Conservation (phyloP, 164 flowering plant species). For the Chloranthus sessilifolius region DNA sequence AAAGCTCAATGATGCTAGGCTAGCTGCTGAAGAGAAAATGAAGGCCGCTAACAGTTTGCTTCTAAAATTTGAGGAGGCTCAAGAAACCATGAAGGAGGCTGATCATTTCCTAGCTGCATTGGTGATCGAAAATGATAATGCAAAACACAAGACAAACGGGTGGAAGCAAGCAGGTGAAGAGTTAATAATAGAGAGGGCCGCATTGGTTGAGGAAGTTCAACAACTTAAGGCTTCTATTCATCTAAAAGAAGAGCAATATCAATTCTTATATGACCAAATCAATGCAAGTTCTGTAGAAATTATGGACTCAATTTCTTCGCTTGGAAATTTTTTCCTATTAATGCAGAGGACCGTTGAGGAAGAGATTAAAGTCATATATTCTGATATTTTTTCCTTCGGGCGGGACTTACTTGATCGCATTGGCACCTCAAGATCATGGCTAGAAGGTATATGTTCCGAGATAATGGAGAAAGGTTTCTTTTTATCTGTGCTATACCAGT, state of each 20-base stretch:
- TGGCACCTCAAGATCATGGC: slow-evolving; percentile 31
- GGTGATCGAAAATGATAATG: slow-evolving; percentile 46
- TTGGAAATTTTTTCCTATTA: slow-evolving; percentile 40
- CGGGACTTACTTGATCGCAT: slow-evolving; percentile 25
- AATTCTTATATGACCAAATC: slow-evolving; percentile 30
- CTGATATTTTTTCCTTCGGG: slow-evolving; percentile 36
- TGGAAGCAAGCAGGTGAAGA: slow-evolving; percentile 55
- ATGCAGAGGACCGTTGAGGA: slow-evolving; percentile 48
- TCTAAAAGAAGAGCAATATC: slow-evolving; percentile 40
- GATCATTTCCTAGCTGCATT: slow-evolving; percentile 61
- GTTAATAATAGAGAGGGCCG: slow-evolving; percentile 40
- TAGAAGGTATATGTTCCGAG: slow-evolving; percentile 41
- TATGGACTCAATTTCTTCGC: slow-evolving; percentile 32
- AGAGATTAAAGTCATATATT: slow-evolving; percentile 21
- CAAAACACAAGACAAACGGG: slow-evolving; percentile 33
- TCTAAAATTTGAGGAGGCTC: slow-evolving; percentile 58
- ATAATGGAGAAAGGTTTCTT: slow-evolving; percentile 38
- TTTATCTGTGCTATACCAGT: slow-evolving; percentile 34
- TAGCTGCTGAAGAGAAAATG: slow-evolving; percentile 24
- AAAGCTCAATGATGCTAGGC: slow-evolving; percentile 13
- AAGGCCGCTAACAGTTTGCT: slow-evolving; percentile 34
- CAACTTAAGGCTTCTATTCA: slow-evolving; percentile 38
- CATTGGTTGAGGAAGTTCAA: slow-evolving; percentile 50
- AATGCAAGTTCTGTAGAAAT: slow-evolving; percentile 26
- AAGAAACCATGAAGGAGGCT: slow-evolving; percentile 63